Base-by-base conservation (phyloP, 345 rosid species). In the Capsella bursapastoris region DNA sequence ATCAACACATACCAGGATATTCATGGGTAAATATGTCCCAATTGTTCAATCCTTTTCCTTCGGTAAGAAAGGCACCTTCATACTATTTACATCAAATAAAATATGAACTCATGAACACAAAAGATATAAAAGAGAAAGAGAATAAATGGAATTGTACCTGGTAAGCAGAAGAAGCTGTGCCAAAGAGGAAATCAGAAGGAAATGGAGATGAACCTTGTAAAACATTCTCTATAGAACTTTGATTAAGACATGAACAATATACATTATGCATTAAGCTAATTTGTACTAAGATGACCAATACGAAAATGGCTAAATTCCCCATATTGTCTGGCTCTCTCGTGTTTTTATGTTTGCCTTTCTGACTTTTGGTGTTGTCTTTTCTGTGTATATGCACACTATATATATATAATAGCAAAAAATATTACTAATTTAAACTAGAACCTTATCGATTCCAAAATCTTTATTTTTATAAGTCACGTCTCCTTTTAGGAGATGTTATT, bases 81-180 rank as follows among this genome's bases (percentile, higher is more conserved):
- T 75, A 68, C 90, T 84, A 50, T 50, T 41, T 43, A 49, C 68
- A 43, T 57, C 28, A 34, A 63, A 66, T 40, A 40, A 40, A 14
- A 40, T 40, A 40, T 40, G 41, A 66, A 14, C 10, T 22, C 4
- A 28, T 29, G 15, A 49, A 8, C 38, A 35, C 15, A 51, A 37
- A 68, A 44, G 0, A 43, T 53, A 45, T 32, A 12, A 56, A 60
- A n/a, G 18, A 1, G 9, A 53, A 38, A 35, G 7, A 11, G 34
- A 44, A 6, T 6, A 8, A 40, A 35, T 6, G 8, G 40, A 44
- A 40, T 22, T 22, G 38, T 60, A 89, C 93, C 90, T 91, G 94
- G 68, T 88, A 88, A 32, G 96, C 85, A 68, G 96, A 90, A 62
- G 96, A 84, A 5, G 98, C 89, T 10, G 96, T 85, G 70, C 96